These are phyloP conservation scores for Erodium texanum DNA, from an alignment of 441 rosid genomes.

Conservation along the genomic window DNA sequence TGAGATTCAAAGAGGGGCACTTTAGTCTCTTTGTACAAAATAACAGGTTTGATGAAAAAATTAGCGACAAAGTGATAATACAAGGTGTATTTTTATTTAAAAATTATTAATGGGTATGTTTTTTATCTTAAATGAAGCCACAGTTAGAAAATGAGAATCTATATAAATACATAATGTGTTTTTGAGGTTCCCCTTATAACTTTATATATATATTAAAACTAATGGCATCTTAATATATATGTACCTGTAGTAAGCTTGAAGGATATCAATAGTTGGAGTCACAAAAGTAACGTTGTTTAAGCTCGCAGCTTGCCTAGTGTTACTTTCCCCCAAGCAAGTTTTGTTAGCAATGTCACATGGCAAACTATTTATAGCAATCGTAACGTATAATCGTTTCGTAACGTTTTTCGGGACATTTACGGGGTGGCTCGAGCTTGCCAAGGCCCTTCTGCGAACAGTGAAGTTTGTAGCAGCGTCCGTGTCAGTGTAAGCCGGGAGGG, in stretches of 20 bases:
- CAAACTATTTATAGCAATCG: conserved; percentile 9
- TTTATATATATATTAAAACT: too few relatives aligned
- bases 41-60: too few relatives aligned
- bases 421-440: conserved; percentile 14
- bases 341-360: conserved; percentile 9
- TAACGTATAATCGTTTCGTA: conserved; percentile 7
- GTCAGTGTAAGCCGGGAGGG: conserved; percentile 6
- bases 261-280: conserved; percentile 12
- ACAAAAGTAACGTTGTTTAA: conserved; percentile 26
- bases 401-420: conserved; percentile 8
- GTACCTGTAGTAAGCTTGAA: conserved; percentile 29
- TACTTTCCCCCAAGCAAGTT: background rate
- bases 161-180: too few relatives aligned
- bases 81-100: too few relatives aligned
- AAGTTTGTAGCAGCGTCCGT: conserved; percentile 14
- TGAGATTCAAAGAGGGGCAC: too few relatives aligned
- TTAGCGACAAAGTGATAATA: too few relatives aligned
- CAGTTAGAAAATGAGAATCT: too few relatives aligned
- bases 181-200: too few relatives aligned
- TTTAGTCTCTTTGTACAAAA: too few relatives aligned
- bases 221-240: too few relatives aligned
- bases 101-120: too few relatives aligned
- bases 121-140: too few relatives aligned
- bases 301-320: conserved; percentile 18
- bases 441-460: conserved; percentile 8